A percentile compares a stretch with the other conserved stretches of the same genome.
Conservation (phyloP, 129 eudicot species). For the Pseudognaphalium luteoalbum region DNA sequence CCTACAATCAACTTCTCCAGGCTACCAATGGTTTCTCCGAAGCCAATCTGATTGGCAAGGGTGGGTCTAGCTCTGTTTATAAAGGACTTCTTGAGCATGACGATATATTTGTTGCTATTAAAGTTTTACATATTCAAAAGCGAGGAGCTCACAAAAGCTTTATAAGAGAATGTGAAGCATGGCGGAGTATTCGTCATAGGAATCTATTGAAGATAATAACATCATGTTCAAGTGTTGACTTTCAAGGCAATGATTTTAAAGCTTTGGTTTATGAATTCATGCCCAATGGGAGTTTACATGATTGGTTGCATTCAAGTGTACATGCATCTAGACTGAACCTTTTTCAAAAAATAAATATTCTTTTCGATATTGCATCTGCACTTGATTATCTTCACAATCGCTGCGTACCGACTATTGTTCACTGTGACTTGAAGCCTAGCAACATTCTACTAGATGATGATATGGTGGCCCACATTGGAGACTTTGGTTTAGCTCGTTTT, state of each 20-base stretch:
- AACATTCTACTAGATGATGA: conserved; percentile 10
- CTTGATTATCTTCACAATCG: conserved; percentile 45
- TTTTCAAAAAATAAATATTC: conserved; percentile 10
- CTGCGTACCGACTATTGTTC: conserved; percentile 23
- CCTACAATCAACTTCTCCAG: conserved; percentile 19
- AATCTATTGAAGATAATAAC: not conserved
- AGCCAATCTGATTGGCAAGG: conserved; percentile 29
- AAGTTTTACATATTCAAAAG: conserved; percentile 27
- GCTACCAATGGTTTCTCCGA: conserved; percentile 33
- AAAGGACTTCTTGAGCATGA: conserved; percentile 18
- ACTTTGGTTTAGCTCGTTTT: conserved; percentile 18
- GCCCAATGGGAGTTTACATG: conserved; percentile 16
- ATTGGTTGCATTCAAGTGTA: conserved; percentile 18
- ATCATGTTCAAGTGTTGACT: not conserved
- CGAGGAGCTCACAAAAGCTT: conserved; percentile 27
- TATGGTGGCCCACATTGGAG: conserved; percentile 6
- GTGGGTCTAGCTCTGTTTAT: conserved; percentile 17
- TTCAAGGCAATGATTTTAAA: not conserved
- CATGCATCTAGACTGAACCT: not conserved
- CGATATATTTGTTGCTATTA: conserved; percentile 30
- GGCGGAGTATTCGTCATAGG: not conserved
- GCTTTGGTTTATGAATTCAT: not conserved
- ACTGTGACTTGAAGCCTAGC: not conserved
- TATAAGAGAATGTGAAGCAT: conserved; percentile 29
- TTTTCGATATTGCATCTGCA: conserved; percentile 39